Base-by-base conservation (phyloP, 768 basidiomycete species). In the Kwoniella botswanensis region DNA sequence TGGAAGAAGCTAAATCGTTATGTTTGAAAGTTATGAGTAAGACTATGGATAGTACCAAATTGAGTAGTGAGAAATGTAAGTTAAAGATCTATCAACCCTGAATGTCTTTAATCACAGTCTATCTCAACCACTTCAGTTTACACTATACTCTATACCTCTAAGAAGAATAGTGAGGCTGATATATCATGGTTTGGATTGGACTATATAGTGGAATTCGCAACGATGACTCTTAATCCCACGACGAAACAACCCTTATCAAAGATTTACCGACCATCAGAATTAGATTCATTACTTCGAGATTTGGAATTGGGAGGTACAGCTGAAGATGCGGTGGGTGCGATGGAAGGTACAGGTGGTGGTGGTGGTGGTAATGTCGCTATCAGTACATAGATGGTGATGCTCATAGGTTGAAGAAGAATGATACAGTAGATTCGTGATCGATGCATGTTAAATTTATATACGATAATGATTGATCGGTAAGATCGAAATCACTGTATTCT, bases 11-110 rank as follows among this genome's bases (percentile, higher is more conserved):
- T 22, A 91, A 96, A 75, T 90, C 89, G n/a, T 87, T 99, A 22
- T 93, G 92, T 56, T 87, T 98, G 75, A 91, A 90, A 85, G 92
- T 93, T 64, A 95, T 99, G 94, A 95, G 94, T 87, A 98, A 98
- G 88, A 98, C 96, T 65, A 98, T 99, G 96, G 97, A 99, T 81
- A 94, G 93, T 73, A 98, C 96, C 41, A 98, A 93, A 56, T 84
- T 99, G 72, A 92, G 93, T 42, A 95, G 93, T 80, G 97, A 99
- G 86, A 98, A 98, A 84, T 86, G 97, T 97, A 77, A 80, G 94
- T 84, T 84, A n/a, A n/a, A n/a, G n/a, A n/a, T n/a, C n/a, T n/a
- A n/a, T n/a, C n/a, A n/a, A n/a, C n/a, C n/a, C n/a, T n/a, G n/a
- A n/a, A n/a, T n/a, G n/a, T n/a, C n/a, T n/a, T n/a, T n/a, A n/a